Percentiles rank a stretch among this genome's conserved stretches.
Evolutionary conservation across 805 yeast species (phyloP).

Genomic region (Metschnikowia dekortorum): DNA sequence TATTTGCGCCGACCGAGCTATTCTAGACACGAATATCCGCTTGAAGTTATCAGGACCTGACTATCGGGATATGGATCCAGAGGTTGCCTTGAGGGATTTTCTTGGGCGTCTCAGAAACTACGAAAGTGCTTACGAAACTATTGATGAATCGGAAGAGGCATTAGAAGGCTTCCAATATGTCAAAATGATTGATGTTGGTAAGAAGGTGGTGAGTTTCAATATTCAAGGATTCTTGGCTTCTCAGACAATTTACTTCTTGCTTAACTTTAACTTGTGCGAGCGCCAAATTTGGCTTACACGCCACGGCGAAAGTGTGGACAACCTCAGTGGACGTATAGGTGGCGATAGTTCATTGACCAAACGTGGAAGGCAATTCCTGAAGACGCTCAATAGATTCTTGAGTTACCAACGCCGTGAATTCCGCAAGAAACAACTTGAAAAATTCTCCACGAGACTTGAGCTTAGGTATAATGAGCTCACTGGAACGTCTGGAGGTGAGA

Average conservation of each 20-base stretch:
- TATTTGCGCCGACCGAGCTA: constrained; percentile 72
- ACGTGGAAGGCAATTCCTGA: constrained; percentile 72
- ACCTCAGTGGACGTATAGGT: constrained; percentile 81
- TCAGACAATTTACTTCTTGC: constrained; percentile 84
- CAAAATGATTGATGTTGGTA: constrained; percentile 94
- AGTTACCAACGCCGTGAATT: constrained; percentile 66
- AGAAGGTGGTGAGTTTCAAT: constrained; percentile 87
- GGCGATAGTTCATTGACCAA: constrained; percentile 82
- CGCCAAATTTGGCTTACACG: constrained; percentile 93
- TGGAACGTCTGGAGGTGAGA: constrained; percentile 21
- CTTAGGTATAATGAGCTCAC: constrained; percentile 35
- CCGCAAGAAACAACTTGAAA: constrained; percentile 54
- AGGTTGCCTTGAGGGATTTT: constrained; percentile 74
- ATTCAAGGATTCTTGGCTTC: constrained; percentile 85
- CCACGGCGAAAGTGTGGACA: constrained; percentile 90
- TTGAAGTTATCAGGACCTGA: constrained; percentile 92
- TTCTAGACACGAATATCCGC: constrained; percentile 79
- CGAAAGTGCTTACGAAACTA: constrained; percentile 85
- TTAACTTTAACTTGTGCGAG: constrained; percentile 78
- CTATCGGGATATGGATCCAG: constrained; percentile 79
- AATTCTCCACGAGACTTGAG: constrained; percentile 44
- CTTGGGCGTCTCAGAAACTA: constrained; percentile 73
- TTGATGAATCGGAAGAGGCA: constrained; percentile 74
- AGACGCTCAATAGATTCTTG: constrained; percentile 71
- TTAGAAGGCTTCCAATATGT: constrained; percentile 71